Evolutionary conservation across 1,284 basidiomycete species (phyloP).

Genomic region (Ustilago esculenta): DNA sequence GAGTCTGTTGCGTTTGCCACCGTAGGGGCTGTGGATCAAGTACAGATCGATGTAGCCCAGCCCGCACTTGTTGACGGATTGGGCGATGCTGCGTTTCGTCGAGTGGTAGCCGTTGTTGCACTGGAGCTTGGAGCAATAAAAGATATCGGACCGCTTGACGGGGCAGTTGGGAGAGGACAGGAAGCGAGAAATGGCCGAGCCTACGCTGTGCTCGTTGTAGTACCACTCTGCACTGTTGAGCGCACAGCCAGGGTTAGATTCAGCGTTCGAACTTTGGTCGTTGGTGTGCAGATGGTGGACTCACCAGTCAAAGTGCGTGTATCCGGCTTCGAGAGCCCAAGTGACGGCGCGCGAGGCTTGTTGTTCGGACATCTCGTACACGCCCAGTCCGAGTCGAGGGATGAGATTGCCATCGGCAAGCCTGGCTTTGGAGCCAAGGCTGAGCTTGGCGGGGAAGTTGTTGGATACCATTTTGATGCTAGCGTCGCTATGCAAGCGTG

Average conservation of each 20-base stretch:
- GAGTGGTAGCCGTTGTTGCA: slow-evolving; percentile 38
- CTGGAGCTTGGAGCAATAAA: slow-evolving; percentile 30
- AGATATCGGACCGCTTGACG: slow-evolving; percentile 17
- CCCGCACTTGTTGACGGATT: slow-evolving; percentile 27
- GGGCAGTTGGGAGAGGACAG: slow-evolving; percentile 9
- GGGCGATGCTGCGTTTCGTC: slow-evolving; percentile 28
- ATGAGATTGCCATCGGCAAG: slow-evolving; percentile 23
- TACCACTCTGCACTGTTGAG: slow-evolving; percentile 31
- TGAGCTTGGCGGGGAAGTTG: slow-evolving; percentile 6
- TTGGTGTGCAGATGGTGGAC: neutral
- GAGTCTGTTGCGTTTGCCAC: slow-evolving; percentile 47
- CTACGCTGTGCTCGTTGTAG: slow-evolving; percentile 28
- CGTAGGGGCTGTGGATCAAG: slow-evolving; percentile 61
- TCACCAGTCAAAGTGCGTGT: slow-evolving; percentile 34
- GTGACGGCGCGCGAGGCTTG: slow-evolving; percentile 26
- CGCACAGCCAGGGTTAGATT: too few relatives aligned
- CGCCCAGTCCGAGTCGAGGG: slow-evolving; percentile 24
- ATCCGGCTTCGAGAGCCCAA: slow-evolving; percentile 35
- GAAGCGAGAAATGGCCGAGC: slow-evolving; percentile 11
- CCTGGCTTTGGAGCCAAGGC: slow-evolving; percentile 12
- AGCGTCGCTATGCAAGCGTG: too few relatives aligned
- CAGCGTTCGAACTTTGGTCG: too few relatives aligned
- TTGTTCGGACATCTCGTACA: slow-evolving; percentile 26
- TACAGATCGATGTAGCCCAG: slow-evolving; percentile 59
- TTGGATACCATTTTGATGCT: slow-evolving; percentile 4